phyloP scores from a whole-genome alignment of 169 alveolate species.

The Cryptosporidium sp. region DNA sequence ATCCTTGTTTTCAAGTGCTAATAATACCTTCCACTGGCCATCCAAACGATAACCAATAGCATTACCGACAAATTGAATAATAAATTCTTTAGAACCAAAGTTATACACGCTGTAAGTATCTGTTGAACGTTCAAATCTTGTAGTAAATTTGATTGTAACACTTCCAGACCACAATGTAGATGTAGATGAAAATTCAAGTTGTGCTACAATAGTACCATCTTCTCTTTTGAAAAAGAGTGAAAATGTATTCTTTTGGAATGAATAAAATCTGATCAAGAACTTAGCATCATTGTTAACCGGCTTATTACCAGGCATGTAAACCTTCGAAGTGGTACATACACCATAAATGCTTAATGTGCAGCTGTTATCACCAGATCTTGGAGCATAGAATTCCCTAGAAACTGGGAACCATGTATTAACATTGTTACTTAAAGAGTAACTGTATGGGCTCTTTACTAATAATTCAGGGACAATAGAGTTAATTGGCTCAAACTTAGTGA shows the following conservation, averaged over 20 bases:
- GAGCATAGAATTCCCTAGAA: neutral
- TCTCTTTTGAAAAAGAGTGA: conserved; percentile 21
- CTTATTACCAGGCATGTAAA: conserved; percentile 67
- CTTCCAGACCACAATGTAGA: conserved; percentile 25
- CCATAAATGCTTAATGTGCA: conserved; percentile 57
- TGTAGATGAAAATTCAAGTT: conserved; percentile 12
- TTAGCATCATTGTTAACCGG: conserved; percentile 16
- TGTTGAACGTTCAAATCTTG: conserved; percentile 8
- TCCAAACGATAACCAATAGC: conserved; percentile 10
- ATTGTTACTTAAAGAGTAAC: conserved; percentile 1
- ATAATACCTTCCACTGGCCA: conserved; percentile 24
- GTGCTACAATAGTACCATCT: conserved; percentile 43
- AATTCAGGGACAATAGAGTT: conserved; percentile 46
- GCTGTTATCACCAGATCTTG: conserved; percentile 15
- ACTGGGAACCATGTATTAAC: conserved; percentile 25
- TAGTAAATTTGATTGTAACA: neutral
- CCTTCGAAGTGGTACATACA: conserved; percentile 25
- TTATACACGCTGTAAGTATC: neutral
- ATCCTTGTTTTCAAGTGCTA: neutral
- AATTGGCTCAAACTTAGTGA: neutral
- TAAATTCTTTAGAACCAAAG: conserved; percentile 2
- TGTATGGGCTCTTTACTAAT: conserved; percentile 44
- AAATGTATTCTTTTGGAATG: conserved; percentile 26
- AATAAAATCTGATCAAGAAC: conserved; percentile 14
- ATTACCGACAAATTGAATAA: conserved; percentile 7